Base-by-base conservation (phyloP, 1,284 basidiomycete genomes). In the Anthracocystis setariae region DNA sequence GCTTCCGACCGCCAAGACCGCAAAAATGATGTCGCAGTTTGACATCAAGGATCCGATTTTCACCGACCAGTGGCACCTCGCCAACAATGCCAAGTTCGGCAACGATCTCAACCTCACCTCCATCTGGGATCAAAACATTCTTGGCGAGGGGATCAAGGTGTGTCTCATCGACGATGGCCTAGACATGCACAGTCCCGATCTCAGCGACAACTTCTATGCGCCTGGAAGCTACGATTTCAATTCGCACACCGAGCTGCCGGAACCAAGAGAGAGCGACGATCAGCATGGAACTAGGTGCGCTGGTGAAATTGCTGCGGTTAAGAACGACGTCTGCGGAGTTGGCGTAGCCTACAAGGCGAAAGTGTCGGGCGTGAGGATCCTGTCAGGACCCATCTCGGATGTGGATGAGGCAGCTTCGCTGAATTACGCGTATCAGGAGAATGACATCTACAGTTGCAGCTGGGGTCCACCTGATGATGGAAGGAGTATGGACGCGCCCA, bases 381-480 rank as follows among this genome's bases (percentile, higher is more conserved):
- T 98, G 45, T 97, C 94, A 1, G 94, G 92, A 0, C 90, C 92
- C n/a, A 97, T 98, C 72, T 91, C 93, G 7, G 95, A 99, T 82
- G 90, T 92, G n/a, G 96, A 99, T 84, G 96, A 99, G 84, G 94
- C 96, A 1, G 90, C 93, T 1, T 90, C 95, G 5, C 88, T 99
- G 68, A 99, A 99, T 85, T 97, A 86, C 73, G 92, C 90, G 15
- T 98, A 90, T 83, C 91, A 98, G 77, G 90, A 93, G 73, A 94
- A 92, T 61, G 91, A 92, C 46, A 94, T 95, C 74, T 98, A 91
- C 86, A 93, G 91, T 59, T 99, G 96, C 85, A 93, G 91, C 62
- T 98, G 95, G 95, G 96, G 96, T 13, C 96, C 96, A 8, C 92
- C 95, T 0, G 96, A 98, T 83, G 92, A 97, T 78, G 95, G 95